Percentiles rank a stretch among this genome's conserved stretches.
Conservation (phyloP, 768 basidiomycete species). For the Obba rivulosa region DNA sequence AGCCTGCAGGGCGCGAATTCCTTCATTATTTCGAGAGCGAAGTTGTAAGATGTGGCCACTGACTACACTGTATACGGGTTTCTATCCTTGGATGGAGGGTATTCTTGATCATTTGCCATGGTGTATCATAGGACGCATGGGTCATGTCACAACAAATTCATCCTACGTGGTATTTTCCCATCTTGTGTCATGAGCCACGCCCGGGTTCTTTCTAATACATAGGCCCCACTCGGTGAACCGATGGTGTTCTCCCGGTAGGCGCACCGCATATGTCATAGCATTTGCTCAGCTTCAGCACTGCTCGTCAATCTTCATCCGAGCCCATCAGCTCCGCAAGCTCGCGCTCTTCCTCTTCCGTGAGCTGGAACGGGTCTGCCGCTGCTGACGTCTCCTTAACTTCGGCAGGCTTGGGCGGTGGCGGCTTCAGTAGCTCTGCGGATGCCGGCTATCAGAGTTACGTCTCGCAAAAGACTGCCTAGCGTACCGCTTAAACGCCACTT, state of each 20-base stretch:
- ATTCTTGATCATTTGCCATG: too few relatives aligned
- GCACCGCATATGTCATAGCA: neutral
- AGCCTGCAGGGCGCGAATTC: constrained; percentile 43
- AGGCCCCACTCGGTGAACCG: too few relatives aligned
- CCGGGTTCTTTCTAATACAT: too few relatives aligned
- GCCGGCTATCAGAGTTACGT: neutral
- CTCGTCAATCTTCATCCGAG: constrained; percentile 11
- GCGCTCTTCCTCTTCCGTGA: constrained; percentile 87
- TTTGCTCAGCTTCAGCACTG: neutral
- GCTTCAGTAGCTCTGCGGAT: constrained; percentile 12
- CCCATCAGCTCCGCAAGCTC: constrained; percentile 81
- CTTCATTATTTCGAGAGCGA: constrained; percentile 41
- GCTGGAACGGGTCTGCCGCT: constrained; percentile 25
- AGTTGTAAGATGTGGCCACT: constrained; percentile 26
- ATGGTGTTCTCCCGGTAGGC: too few relatives aligned
- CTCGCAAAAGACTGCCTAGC: neutral
- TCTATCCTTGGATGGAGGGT: too few relatives aligned
- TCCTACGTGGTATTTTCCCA: too few relatives aligned
- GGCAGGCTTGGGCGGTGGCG: constrained; percentile 10
- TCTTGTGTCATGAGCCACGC: too few relatives aligned
- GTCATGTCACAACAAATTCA: too few relatives aligned
- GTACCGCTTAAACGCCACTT: constrained; percentile 72
- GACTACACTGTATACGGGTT: too few relatives aligned
- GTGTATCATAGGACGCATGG: too few relatives aligned
- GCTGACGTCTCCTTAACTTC: constrained; percentile 17